Base-by-base conservation (phyloP, 108 stramenopile genomes). In the Schizochytrium sp. region DNA sequence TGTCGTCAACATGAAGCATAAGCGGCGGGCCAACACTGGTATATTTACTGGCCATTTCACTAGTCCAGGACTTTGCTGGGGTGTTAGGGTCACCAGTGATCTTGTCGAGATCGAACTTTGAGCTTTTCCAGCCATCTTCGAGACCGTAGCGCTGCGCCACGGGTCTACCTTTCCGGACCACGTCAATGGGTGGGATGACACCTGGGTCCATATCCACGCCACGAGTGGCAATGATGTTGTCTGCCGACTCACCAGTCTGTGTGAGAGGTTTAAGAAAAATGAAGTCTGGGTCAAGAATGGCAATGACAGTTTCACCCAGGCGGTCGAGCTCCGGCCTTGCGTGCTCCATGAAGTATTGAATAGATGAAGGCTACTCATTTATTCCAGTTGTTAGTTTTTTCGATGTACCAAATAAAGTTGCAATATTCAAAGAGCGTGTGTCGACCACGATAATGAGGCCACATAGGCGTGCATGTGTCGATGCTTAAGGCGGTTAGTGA, bases 211-310 rank as follows among this genome's bases (percentile, higher is more conserved):
- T 83, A 0, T 83, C 76, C 50, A 55, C 15, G 47, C 40, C 76
- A 0, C 76, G 76, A 2, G 76, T 55, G 12, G 40, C 47, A 2
- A 83, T 83, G 47, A 55, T 55, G n/a, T 83, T 2, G 5, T 5
- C 76, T 13, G 5, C 17, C 50, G 45, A 13, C 53, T 49, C 76
- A 12, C 76, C 76, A 40, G 50, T 83, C 76, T 83, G 76, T 2
- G 76, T 83, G 47, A 83, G 76, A 5, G 76, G 76, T 53, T 55
- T 83, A n/a, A 83, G 53, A 55, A 83, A 83, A 40, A 83, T 55
- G 40, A 83, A 83, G 76, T 83, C 76, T 10, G 76, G 76, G 76
- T 83, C 76, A 47, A 83, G 53, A 83, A 83, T 83, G 38, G 76
- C 76, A 28, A 83, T 83, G 10, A 83, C 76, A 7, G 76, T 83